These are phyloP conservation scores for Dothistroma septosporum DNA, from an alignment of 2,329 filamentous ascomycete genomes.

Conservation along the genomic window DNA sequence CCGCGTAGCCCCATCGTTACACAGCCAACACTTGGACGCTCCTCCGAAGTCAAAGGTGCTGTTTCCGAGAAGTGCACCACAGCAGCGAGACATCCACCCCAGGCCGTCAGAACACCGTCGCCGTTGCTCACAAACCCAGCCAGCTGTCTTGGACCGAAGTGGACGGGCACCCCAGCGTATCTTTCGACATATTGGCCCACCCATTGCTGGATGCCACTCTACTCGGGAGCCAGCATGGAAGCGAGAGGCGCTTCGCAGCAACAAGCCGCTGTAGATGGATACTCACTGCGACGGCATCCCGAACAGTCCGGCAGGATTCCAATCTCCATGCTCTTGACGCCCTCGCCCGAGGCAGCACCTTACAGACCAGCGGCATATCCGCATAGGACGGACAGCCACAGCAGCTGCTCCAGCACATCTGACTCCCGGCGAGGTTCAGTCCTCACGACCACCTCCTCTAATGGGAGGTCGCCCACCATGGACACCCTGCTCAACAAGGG, in stretches of 20 bases:
- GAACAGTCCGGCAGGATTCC: slow-evolving; percentile 1
- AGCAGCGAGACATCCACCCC: neutral
- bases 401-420: neutral
- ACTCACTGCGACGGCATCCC: neutral
- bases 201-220: neutral
- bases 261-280: neutral
- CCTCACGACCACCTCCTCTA: neutral
- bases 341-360: neutral
- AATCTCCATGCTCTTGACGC: slow-evolving; percentile 2
- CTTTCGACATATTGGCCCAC: neutral
- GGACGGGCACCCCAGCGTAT: neutral
- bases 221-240: slow-evolving; percentile 2
- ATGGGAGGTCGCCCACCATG: neutral
- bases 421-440: neutral
- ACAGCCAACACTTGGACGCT: neutral
- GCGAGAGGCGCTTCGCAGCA: neutral
- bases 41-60: neutral
- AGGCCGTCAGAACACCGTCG: neutral
- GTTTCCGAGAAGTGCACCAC: neutral
- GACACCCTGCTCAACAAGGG: neutral
- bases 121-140: neutral
- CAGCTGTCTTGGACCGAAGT: neutral
- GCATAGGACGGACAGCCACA: neutral
- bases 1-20: neutral
- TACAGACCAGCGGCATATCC: neutral